Evolutionary conservation across 2,329 filamentous ascomycete species (phyloP).

Genomic region (Pezicula neosporulosa): DNA sequence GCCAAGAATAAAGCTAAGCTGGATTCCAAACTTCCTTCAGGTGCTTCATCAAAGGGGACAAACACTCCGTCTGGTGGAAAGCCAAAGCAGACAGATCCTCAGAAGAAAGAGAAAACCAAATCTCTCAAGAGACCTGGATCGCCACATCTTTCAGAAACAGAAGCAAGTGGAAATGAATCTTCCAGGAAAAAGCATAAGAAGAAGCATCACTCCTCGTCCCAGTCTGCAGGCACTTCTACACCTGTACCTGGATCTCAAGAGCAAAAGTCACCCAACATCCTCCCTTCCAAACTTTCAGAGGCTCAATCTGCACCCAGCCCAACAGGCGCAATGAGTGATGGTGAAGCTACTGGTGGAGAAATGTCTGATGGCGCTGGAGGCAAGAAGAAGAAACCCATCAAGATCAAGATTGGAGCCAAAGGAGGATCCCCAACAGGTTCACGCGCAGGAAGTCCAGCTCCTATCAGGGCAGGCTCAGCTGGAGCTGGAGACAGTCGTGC

Average conservation of each 20-base stretch:
- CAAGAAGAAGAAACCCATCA: slow-evolving; percentile 57
- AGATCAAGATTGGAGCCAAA: slow-evolving; percentile 41
- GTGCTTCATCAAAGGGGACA: slow-evolving; percentile 65
- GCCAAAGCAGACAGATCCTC: slow-evolving; percentile 45
- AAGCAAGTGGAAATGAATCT: slow-evolving; percentile 89
- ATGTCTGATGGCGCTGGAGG: slow-evolving; percentile 57
- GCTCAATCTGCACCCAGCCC: slow-evolving; percentile 34
- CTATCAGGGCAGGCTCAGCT: slow-evolving; percentile 11
- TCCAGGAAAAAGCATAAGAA: slow-evolving; percentile 76
- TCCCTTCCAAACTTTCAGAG: slow-evolving; percentile 25
- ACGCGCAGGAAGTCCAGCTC: slow-evolving; percentile 56
- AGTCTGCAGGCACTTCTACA: slow-evolving; percentile 51
- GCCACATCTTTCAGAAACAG: slow-evolving; percentile 64
- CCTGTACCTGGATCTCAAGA: slow-evolving; percentile 41
- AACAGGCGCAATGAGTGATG: slow-evolving; percentile 63
- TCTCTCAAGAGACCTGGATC: slow-evolving; percentile 81
- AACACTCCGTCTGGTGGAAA: slow-evolving; percentile 60
- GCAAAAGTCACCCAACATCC: slow-evolving; percentile 13
- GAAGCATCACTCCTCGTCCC: slow-evolving; percentile 51
- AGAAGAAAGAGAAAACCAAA: slow-evolving; percentile 49
- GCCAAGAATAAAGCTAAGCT: slow-evolving; percentile 49
- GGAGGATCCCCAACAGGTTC: slow-evolving; percentile 49
- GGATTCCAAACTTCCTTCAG: slow-evolving; percentile 38
- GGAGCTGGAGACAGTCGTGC: slow-evolving; percentile 25
- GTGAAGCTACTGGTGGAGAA: slow-evolving; percentile 66